Percentiles rank a stretch among this genome's conserved stretches.
These are phyloP conservation scores for Tulasnella sp. DNA, from an alignment of 768 basidiomycete species.

Conservation along the genomic window DNA sequence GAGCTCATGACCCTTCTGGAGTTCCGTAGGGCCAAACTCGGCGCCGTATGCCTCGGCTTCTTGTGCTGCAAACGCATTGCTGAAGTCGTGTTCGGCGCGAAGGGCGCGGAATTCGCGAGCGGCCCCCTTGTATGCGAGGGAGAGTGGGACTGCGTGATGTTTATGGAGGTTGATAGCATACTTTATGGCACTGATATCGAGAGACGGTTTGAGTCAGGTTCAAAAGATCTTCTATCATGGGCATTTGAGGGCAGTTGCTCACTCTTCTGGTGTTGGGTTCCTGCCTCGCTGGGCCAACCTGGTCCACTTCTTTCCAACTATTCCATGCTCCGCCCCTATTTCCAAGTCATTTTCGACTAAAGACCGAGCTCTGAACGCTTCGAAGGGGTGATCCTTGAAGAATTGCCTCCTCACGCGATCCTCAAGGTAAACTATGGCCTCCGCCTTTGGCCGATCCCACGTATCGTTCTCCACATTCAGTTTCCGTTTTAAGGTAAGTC, in stretches of 20 bases:
- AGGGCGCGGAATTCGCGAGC: slow-evolving; percentile 81
- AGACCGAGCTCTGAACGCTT: slow-evolving; percentile 71
- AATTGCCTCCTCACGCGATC: slow-evolving; percentile 83
- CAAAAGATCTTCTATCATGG: background rate
- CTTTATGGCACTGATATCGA: slow-evolving; percentile 49
- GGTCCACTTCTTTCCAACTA: slow-evolving; percentile 59
- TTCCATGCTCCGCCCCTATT: slow-evolving; percentile 44
- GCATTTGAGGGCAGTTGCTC: slow-evolving; percentile 26
- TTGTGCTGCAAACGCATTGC: slow-evolving; percentile 59
- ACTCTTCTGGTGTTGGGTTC: slow-evolving; percentile 89
- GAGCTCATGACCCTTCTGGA: slow-evolving; percentile 47
- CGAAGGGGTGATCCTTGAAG: slow-evolving; percentile 93
- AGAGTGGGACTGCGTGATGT: slow-evolving; percentile 49
- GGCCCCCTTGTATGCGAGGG: slow-evolving; percentile 68
- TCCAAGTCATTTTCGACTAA: slow-evolving; percentile 55
- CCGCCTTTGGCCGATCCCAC: slow-evolving; percentile 12
- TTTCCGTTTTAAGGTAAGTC: background rate
- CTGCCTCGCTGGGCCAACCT: slow-evolving; percentile 67
- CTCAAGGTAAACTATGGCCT: slow-evolving; percentile 62
- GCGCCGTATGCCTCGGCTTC: slow-evolving; percentile 74
- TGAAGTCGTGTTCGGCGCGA: slow-evolving; percentile 71
- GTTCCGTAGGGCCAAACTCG: slow-evolving; percentile 46
- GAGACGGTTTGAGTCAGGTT: background rate
- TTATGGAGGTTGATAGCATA: slow-evolving; percentile 72
- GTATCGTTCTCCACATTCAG: background rate